These are phyloP conservation scores for Crithidia fasciculata DNA, from an alignment of 208 protist species.

Conservation along the genomic window DNA sequence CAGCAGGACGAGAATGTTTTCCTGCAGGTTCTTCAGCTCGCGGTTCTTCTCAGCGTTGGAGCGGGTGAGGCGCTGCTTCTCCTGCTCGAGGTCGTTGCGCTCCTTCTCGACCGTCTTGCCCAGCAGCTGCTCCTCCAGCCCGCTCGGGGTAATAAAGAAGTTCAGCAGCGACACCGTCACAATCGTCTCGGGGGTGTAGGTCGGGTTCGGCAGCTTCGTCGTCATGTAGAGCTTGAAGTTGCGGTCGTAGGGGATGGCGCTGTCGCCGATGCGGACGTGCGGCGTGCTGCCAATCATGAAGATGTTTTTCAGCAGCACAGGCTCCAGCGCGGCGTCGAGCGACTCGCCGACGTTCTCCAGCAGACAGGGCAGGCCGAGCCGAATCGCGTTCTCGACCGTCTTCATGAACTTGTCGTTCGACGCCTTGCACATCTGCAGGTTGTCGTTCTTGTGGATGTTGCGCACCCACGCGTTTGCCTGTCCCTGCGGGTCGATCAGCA, in stretches of 20 bases:
- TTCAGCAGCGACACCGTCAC: slow-evolving; percentile 98
- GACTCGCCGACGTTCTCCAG: slow-evolving; percentile 96
- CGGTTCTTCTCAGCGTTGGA: slow-evolving; percentile 95
- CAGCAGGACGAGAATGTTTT: slow-evolving; percentile 96
- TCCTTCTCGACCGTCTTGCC: slow-evolving; percentile 97
- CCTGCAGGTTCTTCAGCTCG: slow-evolving; percentile 96
- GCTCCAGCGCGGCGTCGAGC: slow-evolving; percentile 96
- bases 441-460: slow-evolving; percentile 93
- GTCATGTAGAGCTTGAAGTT: slow-evolving; percentile 98
- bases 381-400: slow-evolving; percentile 95
- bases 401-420: slow-evolving; percentile 95
- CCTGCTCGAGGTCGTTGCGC: slow-evolving; percentile 96
- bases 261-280: slow-evolving; percentile 97
- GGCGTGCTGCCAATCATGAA: slow-evolving; percentile 94
- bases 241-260: slow-evolving; percentile 94
- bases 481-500: slow-evolving; percentile 98
- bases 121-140: slow-evolving; percentile 97
- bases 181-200: slow-evolving; percentile 96
- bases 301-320: slow-evolving; percentile 94
- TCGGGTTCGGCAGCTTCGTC: slow-evolving; percentile 97
- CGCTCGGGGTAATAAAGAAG: slow-evolving; percentile 97
- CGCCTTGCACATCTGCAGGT: slow-evolving; percentile 96
- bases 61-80: slow-evolving; percentile 95
- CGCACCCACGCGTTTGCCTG: slow-evolving; percentile 98
- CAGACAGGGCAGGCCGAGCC: slow-evolving; percentile 96